Percentiles rank a stretch among this genome's conserved stretches.
phyloP scores from a whole-genome alignment of 2,329 filamentous ascomycete species.

The Colletotrichum coccodes region DNA sequence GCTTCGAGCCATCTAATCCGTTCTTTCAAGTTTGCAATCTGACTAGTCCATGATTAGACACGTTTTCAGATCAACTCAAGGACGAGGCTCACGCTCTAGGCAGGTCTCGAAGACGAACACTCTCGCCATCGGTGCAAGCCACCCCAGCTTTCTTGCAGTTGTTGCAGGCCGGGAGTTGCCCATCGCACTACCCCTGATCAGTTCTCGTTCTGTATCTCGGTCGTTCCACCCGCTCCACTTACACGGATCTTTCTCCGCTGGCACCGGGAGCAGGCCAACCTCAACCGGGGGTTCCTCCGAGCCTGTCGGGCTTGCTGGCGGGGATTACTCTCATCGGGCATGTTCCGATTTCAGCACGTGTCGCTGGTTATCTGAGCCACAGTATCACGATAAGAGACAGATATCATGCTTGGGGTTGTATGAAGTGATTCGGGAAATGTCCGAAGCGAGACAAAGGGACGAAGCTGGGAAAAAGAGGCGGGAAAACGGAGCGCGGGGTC shows the following conservation, averaged over 20 bases:
- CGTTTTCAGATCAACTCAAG: not conserved
- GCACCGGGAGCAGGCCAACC: conserved; percentile 44
- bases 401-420: conserved; percentile 3
- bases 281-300: conserved; percentile 40
- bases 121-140: conserved; percentile 55
- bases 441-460: conserved; percentile 16
- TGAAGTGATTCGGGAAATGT: conserved; percentile 15
- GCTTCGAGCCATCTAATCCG: conserved; percentile 58
- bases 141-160: conserved; percentile 54
- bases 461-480: conserved; percentile 30
- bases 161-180: conserved; percentile 51
- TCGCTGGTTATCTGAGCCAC: not conserved
- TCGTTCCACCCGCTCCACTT: conserved; percentile 27
- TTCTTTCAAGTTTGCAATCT: conserved; percentile 48
- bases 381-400: not conserved
- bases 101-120: conserved; percentile 48
- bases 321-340: conserved; percentile 15
- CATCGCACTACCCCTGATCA: conserved; percentile 52
- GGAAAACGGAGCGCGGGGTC: not conserved
- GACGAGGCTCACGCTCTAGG: conserved; percentile 48
- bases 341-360: not conserved
- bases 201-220: not conserved
- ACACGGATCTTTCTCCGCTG: conserved; percentile 61
- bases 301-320: conserved; percentile 33
- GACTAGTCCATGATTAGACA: not conserved